Percentiles rank a stretch among this genome's conserved stretches.
Evolutionary conservation across 306 rosid species (phyloP).

Genomic region (Parietaria judaica): DNA sequence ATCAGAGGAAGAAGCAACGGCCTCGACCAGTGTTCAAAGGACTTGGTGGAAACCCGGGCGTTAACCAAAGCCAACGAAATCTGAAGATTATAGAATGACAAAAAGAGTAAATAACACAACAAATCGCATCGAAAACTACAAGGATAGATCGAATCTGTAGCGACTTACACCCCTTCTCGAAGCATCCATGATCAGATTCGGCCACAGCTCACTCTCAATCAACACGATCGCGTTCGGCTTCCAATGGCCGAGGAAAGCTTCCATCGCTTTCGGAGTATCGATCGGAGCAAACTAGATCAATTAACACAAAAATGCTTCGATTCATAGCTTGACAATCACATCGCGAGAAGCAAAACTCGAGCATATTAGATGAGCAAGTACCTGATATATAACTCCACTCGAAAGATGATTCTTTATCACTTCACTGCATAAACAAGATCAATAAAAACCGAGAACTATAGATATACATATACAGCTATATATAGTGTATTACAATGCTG

Average conservation of each 20-base stretch:
- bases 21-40: constrained; percentile 64
- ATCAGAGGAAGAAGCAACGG: constrained; percentile 63
- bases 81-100: constrained; percentile 30
- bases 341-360: not conserved
- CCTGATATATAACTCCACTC: constrained; percentile 66
- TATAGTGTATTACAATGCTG: constrained; percentile 63
- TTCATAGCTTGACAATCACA: no score
- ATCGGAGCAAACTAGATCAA: constrained; percentile 64
- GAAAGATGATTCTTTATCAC: constrained; percentile 69
- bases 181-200: constrained; percentile 81
- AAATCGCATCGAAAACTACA: not conserved
- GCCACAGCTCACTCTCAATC: constrained; percentile 94
- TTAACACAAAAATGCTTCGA: not conserved
- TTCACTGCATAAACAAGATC: constrained; percentile 50
- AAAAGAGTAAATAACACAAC: constrained; percentile 15
- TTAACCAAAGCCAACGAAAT: constrained; percentile 64
- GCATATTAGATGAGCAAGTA: constrained; percentile 13
- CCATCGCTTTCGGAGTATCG: constrained; percentile 60
- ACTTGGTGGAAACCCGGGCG: constrained; percentile 76
- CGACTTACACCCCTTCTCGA: constrained; percentile 66
- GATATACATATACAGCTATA: no score
- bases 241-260: constrained; percentile 68
- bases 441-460: not conserved
- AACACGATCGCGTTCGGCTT: constrained; percentile 64
- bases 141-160: not conserved